phyloP scores from a whole-genome alignment of 305 asterid genomes.

The Fraxinus nigra region DNA sequence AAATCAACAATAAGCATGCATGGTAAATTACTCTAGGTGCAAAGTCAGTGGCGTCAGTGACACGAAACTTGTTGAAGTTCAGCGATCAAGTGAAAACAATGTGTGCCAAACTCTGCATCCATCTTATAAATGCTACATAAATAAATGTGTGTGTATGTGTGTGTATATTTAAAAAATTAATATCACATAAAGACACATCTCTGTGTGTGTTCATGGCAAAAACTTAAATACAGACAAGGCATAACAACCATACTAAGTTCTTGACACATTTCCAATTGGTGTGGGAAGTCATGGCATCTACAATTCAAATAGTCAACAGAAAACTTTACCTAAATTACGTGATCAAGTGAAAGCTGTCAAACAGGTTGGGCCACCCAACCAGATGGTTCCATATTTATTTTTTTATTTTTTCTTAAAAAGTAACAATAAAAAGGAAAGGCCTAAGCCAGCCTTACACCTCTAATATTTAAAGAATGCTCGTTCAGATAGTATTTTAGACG shows the following conservation, averaged over 20 bases:
- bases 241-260: background rate
- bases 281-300: background rate
- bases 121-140: constrained; percentile 21
- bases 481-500: background rate
- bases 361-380: background rate
- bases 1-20: background rate
- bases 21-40: constrained; percentile 22
- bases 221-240: background rate
- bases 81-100: constrained; percentile 43
- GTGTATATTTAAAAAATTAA: background rate
- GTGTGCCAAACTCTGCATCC: constrained; percentile 39
- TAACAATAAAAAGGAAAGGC: background rate
- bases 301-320: constrained; percentile 28
- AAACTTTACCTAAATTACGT: constrained; percentile 63
- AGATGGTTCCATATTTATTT: background rate
- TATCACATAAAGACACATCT: background rate
- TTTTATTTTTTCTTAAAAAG: background rate
- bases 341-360: constrained; percentile 69
- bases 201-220: background rate
- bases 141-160: background rate
- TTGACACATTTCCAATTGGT: background rate
- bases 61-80: constrained; percentile 60
- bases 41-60: constrained; percentile 53
- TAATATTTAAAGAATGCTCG: background rate
- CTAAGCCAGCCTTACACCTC: background rate